These are phyloP conservation scores for Zychaea mexicana DNA, from an alignment of 371 early-diverging fungal genomes.

Conservation along the genomic window DNA sequence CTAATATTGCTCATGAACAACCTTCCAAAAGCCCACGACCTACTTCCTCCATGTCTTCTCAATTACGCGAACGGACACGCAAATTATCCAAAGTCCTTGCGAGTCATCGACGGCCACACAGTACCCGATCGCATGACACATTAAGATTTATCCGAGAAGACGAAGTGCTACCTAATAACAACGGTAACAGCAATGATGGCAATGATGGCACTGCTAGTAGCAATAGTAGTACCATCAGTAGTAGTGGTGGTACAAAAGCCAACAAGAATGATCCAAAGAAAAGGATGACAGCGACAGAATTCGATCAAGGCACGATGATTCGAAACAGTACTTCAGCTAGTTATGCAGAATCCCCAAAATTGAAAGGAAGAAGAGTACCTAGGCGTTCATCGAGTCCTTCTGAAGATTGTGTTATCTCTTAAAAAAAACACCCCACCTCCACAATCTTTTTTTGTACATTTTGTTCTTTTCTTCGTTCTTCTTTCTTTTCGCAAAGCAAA, in stretches of 20 bases:
- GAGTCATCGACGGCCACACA: slow-evolving; percentile 19
- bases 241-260: too few species aligned
- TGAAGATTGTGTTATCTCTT: slow-evolving; percentile 30
- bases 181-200: neutral
- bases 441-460: neutral
- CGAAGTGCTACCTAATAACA: slow-evolving; percentile 1
- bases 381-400: slow-evolving; percentile 16
- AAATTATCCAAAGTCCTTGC: slow-evolving; percentile 29
- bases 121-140: slow-evolving; percentile 22
- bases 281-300: neutral
- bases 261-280: too few species aligned
- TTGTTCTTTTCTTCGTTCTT: too few species aligned
- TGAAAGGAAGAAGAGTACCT: neutral
- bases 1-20: neutral
- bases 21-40: slow-evolving; percentile 25
- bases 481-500: too few species aligned
- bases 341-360: slow-evolving; percentile 7
- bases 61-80: slow-evolving; percentile 37
- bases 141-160: slow-evolving; percentile 15
- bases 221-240: too few species aligned
- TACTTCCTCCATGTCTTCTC: slow-evolving; percentile 32
- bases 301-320: slow-evolving; percentile 8
- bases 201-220: too few species aligned
- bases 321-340: slow-evolving; percentile 10
- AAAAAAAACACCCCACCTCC: too few species aligned